phyloP scores from a whole-genome alignment of 805 yeast genomes.

The Yarrowia divulgata region DNA sequence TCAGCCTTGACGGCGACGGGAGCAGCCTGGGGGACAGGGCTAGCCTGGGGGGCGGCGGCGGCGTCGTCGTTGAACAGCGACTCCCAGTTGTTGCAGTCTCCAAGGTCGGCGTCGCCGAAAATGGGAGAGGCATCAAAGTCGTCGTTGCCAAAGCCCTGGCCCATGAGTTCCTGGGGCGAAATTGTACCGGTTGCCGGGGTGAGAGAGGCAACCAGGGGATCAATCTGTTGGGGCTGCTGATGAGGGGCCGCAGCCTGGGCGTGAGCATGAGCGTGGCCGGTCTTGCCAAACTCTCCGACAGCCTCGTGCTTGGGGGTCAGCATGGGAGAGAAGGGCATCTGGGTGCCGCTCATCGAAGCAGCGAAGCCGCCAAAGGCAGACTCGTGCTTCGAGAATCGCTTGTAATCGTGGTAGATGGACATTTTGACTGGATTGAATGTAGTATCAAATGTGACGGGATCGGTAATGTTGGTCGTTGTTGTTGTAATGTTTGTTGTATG shows the following conservation, averaged over 20 bases:
- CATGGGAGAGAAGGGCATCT: conserved; percentile 38
- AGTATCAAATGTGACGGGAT: conserved; percentile 18
- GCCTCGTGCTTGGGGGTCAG: conserved; percentile 40
- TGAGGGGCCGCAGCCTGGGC: conserved; percentile 12
- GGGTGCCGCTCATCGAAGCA: conserved; percentile 27
- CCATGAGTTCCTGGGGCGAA: conserved; percentile 39
- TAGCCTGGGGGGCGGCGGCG: conserved; percentile 24
- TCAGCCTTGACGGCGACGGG: conserved; percentile 28
- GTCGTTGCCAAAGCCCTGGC: conserved; percentile 31
- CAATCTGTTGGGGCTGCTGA: conserved; percentile 24
- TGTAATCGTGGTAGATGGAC: conserved; percentile 34
- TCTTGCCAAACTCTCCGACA: conserved; percentile 32
- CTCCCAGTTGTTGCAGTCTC: conserved; percentile 48
- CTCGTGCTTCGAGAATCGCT: conserved; percentile 45
- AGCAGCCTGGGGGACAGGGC: conserved; percentile 8
- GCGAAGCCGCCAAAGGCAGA: conserved; percentile 46
- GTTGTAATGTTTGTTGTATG: conserved; percentile 18
- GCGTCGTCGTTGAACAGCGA: conserved; percentile 49
- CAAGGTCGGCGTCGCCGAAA: conserved; percentile 47
- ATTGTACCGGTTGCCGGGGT: conserved; percentile 40
- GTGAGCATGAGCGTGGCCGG: conserved; percentile 16
- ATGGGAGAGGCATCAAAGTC: conserved; percentile 49
- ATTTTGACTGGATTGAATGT: conserved; percentile 32
- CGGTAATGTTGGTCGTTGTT: conserved; percentile 23
- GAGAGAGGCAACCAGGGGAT: conserved; percentile 39